phyloP scores from a whole-genome alignment of 345 rosid genomes.

The Populus deltoides region DNA sequence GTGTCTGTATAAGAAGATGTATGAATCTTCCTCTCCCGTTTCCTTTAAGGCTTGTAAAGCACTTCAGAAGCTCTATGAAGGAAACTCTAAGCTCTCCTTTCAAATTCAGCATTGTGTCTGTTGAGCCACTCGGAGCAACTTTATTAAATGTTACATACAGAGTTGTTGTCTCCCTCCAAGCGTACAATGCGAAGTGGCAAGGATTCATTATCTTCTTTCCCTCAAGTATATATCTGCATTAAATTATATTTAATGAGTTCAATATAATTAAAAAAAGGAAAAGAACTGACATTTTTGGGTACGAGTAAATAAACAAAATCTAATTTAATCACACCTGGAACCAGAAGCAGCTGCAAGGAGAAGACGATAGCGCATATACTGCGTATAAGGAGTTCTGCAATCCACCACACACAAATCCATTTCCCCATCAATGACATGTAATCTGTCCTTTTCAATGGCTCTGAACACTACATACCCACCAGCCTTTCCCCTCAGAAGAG shows the following conservation, averaged over 20 bases:
- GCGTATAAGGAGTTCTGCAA: slow-evolving; percentile 41
- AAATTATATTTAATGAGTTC: neutral
- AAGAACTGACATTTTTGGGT: neutral
- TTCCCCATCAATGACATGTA: slow-evolving; percentile 39
- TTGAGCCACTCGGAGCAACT: neutral
- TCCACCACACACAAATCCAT: slow-evolving; percentile 33
- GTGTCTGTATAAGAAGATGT: slow-evolving; percentile 15
- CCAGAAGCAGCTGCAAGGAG: slow-evolving; percentile 46
- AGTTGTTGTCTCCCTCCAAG: slow-evolving; percentile 46
- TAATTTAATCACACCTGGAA: slow-evolving; percentile 27
- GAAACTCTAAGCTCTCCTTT: slow-evolving; percentile 42
- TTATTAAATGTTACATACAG: slow-evolving; percentile 34
- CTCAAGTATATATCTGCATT: slow-evolving; percentile 41
- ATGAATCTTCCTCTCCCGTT: slow-evolving; percentile 24
- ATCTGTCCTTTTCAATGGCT: slow-evolving; percentile 36
- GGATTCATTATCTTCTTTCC: slow-evolving; percentile 48
- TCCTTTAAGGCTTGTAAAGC: slow-evolving; percentile 33
- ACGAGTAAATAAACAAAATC: neutral
- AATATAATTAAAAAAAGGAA: neutral
- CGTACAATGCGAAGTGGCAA: slow-evolving; percentile 25
- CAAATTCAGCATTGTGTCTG: slow-evolving; percentile 13
- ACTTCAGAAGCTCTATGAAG: slow-evolving; percentile 28
- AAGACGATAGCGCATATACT: slow-evolving; percentile 38
- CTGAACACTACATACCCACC: slow-evolving; percentile 33
- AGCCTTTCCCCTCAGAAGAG: slow-evolving; percentile 36